Conservation (phyloP, 2,329 filamentous ascomycete species). For the Atkinsonella hypoxylon region DNA sequence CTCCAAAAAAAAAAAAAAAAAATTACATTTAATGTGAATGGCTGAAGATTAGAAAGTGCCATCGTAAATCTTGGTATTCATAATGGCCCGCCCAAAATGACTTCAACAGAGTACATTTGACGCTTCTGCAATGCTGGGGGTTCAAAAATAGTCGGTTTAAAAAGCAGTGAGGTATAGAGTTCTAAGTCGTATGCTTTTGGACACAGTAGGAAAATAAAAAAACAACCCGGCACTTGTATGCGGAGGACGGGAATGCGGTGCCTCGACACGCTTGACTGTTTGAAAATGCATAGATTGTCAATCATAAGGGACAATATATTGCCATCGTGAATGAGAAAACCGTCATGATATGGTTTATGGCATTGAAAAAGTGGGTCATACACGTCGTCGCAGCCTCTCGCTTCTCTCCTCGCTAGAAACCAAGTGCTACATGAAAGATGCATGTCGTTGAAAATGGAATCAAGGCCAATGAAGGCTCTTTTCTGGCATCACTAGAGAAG, state of each 20-base stretch:
- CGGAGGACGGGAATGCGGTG: neutral
- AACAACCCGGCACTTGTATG: neutral
- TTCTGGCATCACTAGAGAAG: constrained; percentile 19
- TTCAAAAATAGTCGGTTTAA: no score
- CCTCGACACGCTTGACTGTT: neutral
- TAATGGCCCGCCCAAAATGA: neutral
- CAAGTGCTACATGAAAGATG: neutral
- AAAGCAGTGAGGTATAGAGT: no score
- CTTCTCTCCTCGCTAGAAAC: neutral
- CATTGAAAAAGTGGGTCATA: neutral
- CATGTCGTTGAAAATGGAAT: neutral
- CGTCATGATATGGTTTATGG: neutral
- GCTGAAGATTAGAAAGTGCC: neutral
- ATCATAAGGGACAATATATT: neutral
- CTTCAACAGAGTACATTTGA: no score
- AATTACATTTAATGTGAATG: no score
- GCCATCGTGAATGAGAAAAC: neutral
- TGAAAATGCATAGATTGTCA: neutral
- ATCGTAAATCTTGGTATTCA: constrained; percentile 1
- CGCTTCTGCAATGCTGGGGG: no score
- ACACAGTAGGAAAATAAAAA: no score
- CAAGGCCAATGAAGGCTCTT: neutral
- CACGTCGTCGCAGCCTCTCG: neutral
- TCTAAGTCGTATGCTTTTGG: no score
- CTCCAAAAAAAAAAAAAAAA: no score